A percentile compares a stretch with the other conserved stretches of the same genome.
Evolutionary conservation across 2,329 filamentous ascomycete genomes (phyloP).

Genomic region (Sporothrix mexicana): DNA sequence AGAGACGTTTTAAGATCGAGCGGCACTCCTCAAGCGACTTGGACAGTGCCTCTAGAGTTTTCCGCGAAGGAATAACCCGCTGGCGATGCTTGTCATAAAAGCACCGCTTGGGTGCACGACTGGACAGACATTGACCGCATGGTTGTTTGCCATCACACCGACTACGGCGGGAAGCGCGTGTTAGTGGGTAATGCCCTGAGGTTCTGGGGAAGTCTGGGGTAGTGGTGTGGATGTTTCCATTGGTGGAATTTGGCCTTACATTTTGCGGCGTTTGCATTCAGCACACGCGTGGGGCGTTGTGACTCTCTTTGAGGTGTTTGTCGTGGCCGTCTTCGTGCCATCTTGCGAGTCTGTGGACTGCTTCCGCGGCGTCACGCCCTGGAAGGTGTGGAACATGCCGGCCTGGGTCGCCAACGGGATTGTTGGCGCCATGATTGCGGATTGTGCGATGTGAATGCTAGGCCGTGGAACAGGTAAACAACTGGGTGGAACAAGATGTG

Average conservation of each 20-base stretch:
- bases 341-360: slow-evolving; percentile 52
- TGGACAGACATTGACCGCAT: slow-evolving; percentile 82
- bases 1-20: slow-evolving; percentile 65
- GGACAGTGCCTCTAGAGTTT: slow-evolving; percentile 70
- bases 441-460: slow-evolving; percentile 18
- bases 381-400: slow-evolving; percentile 61
- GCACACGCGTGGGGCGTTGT: slow-evolving; percentile 71
- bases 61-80: slow-evolving; percentile 76
- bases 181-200: background rate
- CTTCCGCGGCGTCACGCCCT: slow-evolving; percentile 60
- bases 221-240: background rate
- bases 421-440: slow-evolving; percentile 50
- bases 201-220: too few relatives aligned
- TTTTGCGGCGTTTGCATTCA: slow-evolving; percentile 80
- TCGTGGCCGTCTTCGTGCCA: slow-evolving; percentile 49
- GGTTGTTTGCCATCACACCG: slow-evolving; percentile 82
- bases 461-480: slow-evolving; percentile 14
- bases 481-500: slow-evolving; percentile 8
- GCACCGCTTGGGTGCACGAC: slow-evolving; percentile 77
- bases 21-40: slow-evolving; percentile 71
- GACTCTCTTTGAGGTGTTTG: slow-evolving; percentile 54
- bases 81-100: slow-evolving; percentile 82
- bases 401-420: slow-evolving; percentile 56
- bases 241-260: slow-evolving; percentile 50
- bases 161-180: slow-evolving; percentile 41